A percentile compares a stretch with the other conserved stretches of the same genome.
These are phyloP conservation scores for Paspalum vaginatum DNA, from an alignment of 176 grass and related monocot genomes.

Conservation along the genomic window DNA sequence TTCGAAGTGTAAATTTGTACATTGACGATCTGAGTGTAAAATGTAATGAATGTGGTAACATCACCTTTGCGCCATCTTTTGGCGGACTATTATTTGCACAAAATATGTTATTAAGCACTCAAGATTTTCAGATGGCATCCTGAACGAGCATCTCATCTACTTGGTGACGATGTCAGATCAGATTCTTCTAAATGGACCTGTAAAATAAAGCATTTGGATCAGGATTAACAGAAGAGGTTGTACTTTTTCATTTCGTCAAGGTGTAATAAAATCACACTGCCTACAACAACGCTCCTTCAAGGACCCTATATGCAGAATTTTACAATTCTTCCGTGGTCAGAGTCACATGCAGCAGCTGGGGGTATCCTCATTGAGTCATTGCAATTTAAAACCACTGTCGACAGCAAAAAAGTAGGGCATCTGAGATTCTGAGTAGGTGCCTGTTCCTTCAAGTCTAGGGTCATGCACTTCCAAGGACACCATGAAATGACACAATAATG, in stretches of 20 bases:
- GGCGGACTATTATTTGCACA: background rate
- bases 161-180: conserved; percentile 23
- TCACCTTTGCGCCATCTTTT: conserved; percentile 22
- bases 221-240: conserved; percentile 14
- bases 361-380: conserved; percentile 6
- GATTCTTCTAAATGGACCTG: conserved; percentile 37
- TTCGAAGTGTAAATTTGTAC: background rate
- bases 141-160: conserved; percentile 26
- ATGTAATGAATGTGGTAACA: conserved; percentile 19
- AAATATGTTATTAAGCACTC: conserved; percentile 7
- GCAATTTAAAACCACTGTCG: conserved; percentile 17
- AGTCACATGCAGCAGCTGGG: conserved; percentile 33
- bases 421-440: conserved; percentile 33
- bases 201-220: conserved; percentile 30
- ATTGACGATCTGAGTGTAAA: background rate
- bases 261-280: background rate
- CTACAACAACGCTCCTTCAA: conserved; percentile 25
- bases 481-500: conserved; percentile 10
- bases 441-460: conserved; percentile 24
- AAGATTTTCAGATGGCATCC: conserved; percentile 30
- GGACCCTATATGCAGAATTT: background rate
- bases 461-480: conserved; percentile 18
- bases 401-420: conserved; percentile 30
- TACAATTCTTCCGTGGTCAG: conserved; percentile 18
- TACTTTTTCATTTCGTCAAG: conserved; percentile 33